Conservation (phyloP, 352 stramenopile genomes). For the Phytophthora aleatoria region DNA sequence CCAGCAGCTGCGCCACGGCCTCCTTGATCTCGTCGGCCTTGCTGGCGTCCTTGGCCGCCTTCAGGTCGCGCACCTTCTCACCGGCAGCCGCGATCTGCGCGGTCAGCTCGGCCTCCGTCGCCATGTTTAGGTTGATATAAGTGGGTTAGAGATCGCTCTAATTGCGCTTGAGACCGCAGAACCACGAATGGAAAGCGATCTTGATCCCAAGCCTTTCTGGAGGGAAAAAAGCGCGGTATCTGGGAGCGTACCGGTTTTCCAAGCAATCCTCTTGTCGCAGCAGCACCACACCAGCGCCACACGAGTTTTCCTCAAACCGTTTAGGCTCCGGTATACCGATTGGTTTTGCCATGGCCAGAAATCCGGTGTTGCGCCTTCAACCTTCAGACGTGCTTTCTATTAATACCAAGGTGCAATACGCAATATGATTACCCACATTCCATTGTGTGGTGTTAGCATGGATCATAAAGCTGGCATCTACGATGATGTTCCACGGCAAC, state of each 20-base stretch:
- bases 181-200: slow-evolving; percentile 41
- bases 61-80: slow-evolving; percentile 74
- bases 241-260: slow-evolving; percentile 26
- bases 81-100: slow-evolving; percentile 68
- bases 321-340: neutral
- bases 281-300: neutral
- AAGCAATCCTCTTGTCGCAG: neutral
- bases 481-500: neutral
- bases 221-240: neutral
- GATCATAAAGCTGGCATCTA: neutral
- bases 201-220: neutral
- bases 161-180: slow-evolving; percentile 28
- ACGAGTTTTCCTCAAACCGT: neutral
- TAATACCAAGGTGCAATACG: no score
- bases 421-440: neutral
- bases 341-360: neutral
- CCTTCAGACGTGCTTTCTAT: no score
- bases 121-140: slow-evolving; percentile 34
- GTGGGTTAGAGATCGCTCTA: slow-evolving; percentile 1
- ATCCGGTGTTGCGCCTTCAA: no score
- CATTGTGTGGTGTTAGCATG: neutral
- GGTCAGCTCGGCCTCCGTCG: slow-evolving; percentile 61
- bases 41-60: slow-evolving; percentile 55
- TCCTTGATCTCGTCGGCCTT: slow-evolving; percentile 57
- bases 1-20: slow-evolving; percentile 60